phyloP scores from a whole-genome alignment of 2,329 filamentous ascomycete species.

The Bimuria novae-zelandiae region DNA sequence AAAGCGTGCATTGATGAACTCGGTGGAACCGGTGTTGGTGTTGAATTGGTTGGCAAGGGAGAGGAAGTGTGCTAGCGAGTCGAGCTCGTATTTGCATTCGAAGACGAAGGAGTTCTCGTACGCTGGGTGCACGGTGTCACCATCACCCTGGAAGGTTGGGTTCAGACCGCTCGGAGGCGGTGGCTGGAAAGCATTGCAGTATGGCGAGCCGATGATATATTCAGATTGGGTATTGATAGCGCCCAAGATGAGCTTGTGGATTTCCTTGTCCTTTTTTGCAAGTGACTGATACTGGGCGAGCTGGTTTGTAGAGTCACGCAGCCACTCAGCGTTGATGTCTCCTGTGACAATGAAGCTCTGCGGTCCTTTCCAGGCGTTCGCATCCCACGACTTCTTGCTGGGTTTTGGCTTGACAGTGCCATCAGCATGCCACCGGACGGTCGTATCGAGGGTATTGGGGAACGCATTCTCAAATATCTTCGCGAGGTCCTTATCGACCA shows the following conservation, averaged over 20 bases:
- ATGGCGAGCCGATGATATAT: slow-evolving; percentile 91
- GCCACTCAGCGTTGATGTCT: slow-evolving; percentile 91
- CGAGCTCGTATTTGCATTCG: slow-evolving; percentile 98
- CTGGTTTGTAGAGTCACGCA: slow-evolving; percentile 92
- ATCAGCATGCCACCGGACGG: slow-evolving; percentile 82
- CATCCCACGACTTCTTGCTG: slow-evolving; percentile 36
- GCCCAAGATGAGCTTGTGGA: slow-evolving; percentile 81
- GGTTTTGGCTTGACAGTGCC: slow-evolving; percentile 53
- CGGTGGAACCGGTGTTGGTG: slow-evolving; percentile 74
- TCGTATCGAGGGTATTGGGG: slow-evolving; percentile 89
- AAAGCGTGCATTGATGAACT: slow-evolving; percentile 81
- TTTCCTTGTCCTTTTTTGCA: slow-evolving; percentile 76
- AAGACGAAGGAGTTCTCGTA: slow-evolving; percentile 88
- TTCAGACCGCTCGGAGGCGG: slow-evolving; percentile 79
- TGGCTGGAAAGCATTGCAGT: slow-evolving; percentile 98
- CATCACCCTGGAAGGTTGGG: slow-evolving; percentile 76
- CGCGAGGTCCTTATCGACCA: slow-evolving; percentile 85
- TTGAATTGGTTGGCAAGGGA: slow-evolving; percentile 85
- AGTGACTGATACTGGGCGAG: slow-evolving; percentile 86
- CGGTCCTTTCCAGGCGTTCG: slow-evolving; percentile 74
- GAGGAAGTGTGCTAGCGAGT: slow-evolving; percentile 91
- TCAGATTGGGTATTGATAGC: slow-evolving; percentile 96
- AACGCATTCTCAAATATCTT: slow-evolving; percentile 95
- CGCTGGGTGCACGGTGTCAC: slow-evolving; percentile 80
- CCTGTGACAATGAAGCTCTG: slow-evolving; percentile 94